Conservation (phyloP, 192 early-diverging fungal genomes). For the Coemansia sp. region DNA sequence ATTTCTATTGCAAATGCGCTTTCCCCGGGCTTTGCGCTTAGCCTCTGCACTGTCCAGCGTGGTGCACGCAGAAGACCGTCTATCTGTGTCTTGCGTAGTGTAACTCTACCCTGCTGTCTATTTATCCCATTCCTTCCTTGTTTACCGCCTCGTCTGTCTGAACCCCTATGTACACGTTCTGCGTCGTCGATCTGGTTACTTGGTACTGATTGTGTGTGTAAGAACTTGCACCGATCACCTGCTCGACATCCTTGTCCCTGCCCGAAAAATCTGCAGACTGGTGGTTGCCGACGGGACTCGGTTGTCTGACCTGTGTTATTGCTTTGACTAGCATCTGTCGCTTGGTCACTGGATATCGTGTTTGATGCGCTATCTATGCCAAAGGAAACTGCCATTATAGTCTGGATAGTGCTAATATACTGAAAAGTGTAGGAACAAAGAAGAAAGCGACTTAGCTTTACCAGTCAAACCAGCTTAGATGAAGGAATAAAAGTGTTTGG, state of each 20-base stretch:
- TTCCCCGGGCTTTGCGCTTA: conserved; percentile 37
- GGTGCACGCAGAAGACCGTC: conserved; percentile 30
- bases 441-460: background rate
- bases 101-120: conserved; percentile 1
- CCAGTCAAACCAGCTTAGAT: background rate
- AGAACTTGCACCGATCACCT: conserved; percentile 35
- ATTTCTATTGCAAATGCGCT: conserved; percentile 49
- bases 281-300: conserved; percentile 4
- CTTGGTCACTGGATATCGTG: conserved; percentile 19
- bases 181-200: background rate
- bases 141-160: background rate
- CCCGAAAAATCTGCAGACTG: conserved; percentile 37
- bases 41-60: conserved; percentile 27
- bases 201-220: conserved; percentile 14
- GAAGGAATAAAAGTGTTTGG: background rate
- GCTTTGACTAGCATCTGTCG: background rate
- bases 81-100: conserved; percentile 33
- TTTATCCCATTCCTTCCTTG: background rate
- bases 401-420: background rate
- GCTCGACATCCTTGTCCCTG: conserved; percentile 22
- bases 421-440: background rate
- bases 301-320: background rate
- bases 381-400: conserved; percentile 22
- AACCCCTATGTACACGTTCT: background rate
- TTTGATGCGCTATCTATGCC: conserved; percentile 16